Evolutionary conservation across 345 rosid genomes (phyloP).

Genomic region (sweet orange (Citrus sinensis)): DVS_A1.0 CM039164.1:1349001-1349500

Average conservation of each 20-base stretch:
- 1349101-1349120: too few relatives aligned
- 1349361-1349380: conserved; percentile 31
- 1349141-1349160: too few relatives aligned
- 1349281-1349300: conserved; percentile 36
- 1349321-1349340: conserved; percentile 48
- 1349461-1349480: conserved; percentile 29
- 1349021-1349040: too few relatives aligned
- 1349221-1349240: not conserved
- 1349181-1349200: not conserved
- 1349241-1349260: not conserved
- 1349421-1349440: not conserved
- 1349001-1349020: too few relatives aligned
- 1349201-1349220: too few relatives aligned
- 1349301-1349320: conserved; percentile 31
- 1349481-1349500: conserved; percentile 1
- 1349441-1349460: not conserved
- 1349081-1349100: too few relatives aligned
- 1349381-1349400: conserved; percentile 8
- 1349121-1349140: too few relatives aligned
- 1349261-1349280: conserved; percentile 33
- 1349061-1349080: too few relatives aligned
- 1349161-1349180: not conserved
- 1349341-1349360: conserved; percentile 27
- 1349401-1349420: conserved; percentile 12
- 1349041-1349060: too few relatives aligned